Evolutionary conservation across 192 early-diverging fungal species (phyloP).

Genomic region (Gaertneriomyces semiglobifer): DNA sequence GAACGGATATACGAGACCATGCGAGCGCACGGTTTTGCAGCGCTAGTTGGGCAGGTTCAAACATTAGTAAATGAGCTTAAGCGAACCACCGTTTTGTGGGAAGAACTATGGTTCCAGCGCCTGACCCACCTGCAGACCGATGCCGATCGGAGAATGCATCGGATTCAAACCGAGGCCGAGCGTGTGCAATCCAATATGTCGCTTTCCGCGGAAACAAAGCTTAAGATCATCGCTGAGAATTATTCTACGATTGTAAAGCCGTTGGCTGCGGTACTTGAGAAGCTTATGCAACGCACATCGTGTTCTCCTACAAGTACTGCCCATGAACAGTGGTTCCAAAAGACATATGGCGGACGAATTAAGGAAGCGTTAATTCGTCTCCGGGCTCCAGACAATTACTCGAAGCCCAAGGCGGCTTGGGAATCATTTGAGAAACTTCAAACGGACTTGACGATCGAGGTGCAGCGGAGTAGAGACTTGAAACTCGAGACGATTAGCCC

Average conservation of each 20-base stretch:
- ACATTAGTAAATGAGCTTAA: conserved; percentile 55
- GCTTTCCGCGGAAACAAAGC: conserved; percentile 37
- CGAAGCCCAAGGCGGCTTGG: conserved; percentile 52
- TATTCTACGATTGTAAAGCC: conserved; percentile 60
- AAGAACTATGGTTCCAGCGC: conserved; percentile 74
- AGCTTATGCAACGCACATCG: conserved; percentile 47
- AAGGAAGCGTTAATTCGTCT: conserved; percentile 48
- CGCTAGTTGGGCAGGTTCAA: conserved; percentile 30
- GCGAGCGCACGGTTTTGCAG: background rate
- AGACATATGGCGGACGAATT: conserved; percentile 56
- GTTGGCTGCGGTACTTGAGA: conserved; percentile 53
- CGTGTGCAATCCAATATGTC: conserved; percentile 46
- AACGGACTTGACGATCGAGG: conserved; percentile 52
- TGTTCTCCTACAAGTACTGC: conserved; percentile 34
- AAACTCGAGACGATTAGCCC: conserved; percentile 60
- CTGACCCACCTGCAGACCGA: conserved; percentile 59
- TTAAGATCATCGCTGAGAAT: conserved; percentile 45
- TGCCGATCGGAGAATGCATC: conserved; percentile 49
- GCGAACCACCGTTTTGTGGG: conserved; percentile 73
- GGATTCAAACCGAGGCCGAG: conserved; percentile 54
- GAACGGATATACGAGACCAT: conserved; percentile 11
- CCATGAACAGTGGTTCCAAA: conserved; percentile 69
- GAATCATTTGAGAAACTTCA: conserved; percentile 49
- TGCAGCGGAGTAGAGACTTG: conserved; percentile 49
- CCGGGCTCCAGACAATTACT: conserved; percentile 40